Evolutionary conservation across 116 monocot species (phyloP), one percentile per base, ranked within the genome.

Genomic region (Papilionanthe hybrid): DNA sequence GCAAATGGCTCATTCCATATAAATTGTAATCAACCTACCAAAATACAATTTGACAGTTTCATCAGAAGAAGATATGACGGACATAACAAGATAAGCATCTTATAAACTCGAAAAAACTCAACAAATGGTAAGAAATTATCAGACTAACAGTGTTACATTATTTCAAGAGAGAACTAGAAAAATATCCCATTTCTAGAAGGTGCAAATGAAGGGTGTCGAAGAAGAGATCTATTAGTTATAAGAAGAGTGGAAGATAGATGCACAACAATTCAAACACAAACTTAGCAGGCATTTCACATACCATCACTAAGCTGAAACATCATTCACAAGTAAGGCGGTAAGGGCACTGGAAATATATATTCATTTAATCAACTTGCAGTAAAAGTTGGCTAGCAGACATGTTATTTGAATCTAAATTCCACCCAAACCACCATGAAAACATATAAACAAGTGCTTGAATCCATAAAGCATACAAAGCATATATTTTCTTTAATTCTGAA

Each of bases 1-100:
- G 97, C 81, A 97, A 67, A 79, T 90, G 89, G 80, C 92, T 67
- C 97, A 97, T 97, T 75, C 97, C 97, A 87, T 92, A 90, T 79
- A 97, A 91, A 81, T 97, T 97, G 71, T 91, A 90, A 81, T 97
- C 97, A 75, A 97, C 82, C 97, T 97, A 78, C 74, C 42, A 68
- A 25, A 42, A 75, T 44, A 48, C 7, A 48, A 27, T 47, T 50
- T 49, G 28, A 75, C 50, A 49, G 15, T 13, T 44, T 48, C 73
- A 75, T 49, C 23, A 75, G 27, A 75, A 23, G 25, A 5, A 47
- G 45, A 20, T 47, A 75, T 49, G 11, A 22, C 7, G 43, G n/a
- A 73, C 44, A 73, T 6, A 73, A 9, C 19, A 75, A 15, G 75
- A 49, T 25, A 75, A 73, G 25, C 50, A 49, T 12, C 49, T 44